A percentile compares a stretch with the other conserved stretches of the same genome.
Evolutionary conservation across 306 rosid genomes (phyloP).

Genomic region (Neltuma alba): DNA sequence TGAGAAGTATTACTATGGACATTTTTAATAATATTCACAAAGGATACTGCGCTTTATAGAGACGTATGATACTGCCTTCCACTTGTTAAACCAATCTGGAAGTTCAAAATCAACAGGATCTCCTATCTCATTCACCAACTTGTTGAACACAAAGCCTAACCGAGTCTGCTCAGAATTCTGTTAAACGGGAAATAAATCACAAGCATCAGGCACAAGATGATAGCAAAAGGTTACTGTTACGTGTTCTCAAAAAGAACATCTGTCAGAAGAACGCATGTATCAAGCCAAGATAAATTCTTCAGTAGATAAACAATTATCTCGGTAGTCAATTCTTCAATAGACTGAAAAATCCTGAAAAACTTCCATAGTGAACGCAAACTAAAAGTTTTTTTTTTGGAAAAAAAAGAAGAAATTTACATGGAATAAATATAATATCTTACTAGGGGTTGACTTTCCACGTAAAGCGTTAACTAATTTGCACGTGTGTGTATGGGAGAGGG

Average conservation of each 20-base stretch:
- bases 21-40: slow-evolving; percentile 12
- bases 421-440: no score
- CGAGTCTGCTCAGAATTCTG: slow-evolving; percentile 66
- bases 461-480: no score
- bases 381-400: no score
- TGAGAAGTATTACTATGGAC: background rate
- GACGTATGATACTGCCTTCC: slow-evolving; percentile 60
- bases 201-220: background rate
- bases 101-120: slow-evolving; percentile 85
- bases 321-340: background rate
- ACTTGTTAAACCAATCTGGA: slow-evolving; percentile 73
- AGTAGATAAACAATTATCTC: background rate
- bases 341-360: background rate
- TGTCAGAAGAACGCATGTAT: background rate
- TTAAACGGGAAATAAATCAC: background rate
- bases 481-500: background rate
- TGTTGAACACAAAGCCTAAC: slow-evolving; percentile 66
- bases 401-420: no score
- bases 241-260: background rate
- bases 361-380: background rate
- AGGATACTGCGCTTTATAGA: slow-evolving; percentile 97
- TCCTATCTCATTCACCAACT: slow-evolving; percentile 66
- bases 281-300: background rate
- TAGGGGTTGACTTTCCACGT: background rate
- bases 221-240: background rate